A percentile compares a stretch with the other conserved stretches of the same genome.
phyloP scores from a whole-genome alignment of 371 early-diverging fungal genomes.

The Mucor sp. region DNA sequence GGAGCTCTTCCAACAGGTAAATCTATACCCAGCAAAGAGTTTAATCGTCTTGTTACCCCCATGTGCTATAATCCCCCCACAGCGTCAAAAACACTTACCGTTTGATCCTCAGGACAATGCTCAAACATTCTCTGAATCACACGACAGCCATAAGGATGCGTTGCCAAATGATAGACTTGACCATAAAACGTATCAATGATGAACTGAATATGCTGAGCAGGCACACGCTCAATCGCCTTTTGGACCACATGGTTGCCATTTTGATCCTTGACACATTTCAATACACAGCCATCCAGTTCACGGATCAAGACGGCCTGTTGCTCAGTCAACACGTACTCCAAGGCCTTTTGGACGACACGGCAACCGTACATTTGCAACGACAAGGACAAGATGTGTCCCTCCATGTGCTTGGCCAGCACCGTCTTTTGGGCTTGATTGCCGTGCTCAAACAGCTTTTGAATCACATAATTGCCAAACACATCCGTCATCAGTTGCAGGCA shows the following conservation, averaged over 20 bases:
- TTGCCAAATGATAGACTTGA: conserved; percentile 95
- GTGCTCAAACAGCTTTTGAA: conserved; percentile 99
- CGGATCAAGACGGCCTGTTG: conserved; percentile 90
- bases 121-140: conserved; percentile 99
- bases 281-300: conserved; percentile 93
- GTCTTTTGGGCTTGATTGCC: conserved; percentile 89
- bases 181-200: conserved; percentile 98
- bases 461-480: conserved; percentile 99
- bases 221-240: conserved; percentile 98
- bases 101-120: conserved; percentile 89
- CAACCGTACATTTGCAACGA: conserved; percentile 99
- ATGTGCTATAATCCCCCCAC: not conserved
- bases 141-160: conserved; percentile 99
- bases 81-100: conserved; percentile 44
- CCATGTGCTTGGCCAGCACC: conserved; percentile 89
- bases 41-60: not conserved
- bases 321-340: conserved; percentile 90
- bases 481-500: conserved; percentile 97
- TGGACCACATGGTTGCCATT: conserved; percentile 99
- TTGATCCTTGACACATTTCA: conserved; percentile 99
- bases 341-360: conserved; percentile 98
- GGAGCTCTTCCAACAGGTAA: conserved; percentile 90
- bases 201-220: conserved; percentile 90
- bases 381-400: conserved; percentile 89
- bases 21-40: conserved; percentile 24